Evolutionary conservation across 768 basidiomycete genomes (phyloP).

Genomic region (Mycena vitilis): DNA sequence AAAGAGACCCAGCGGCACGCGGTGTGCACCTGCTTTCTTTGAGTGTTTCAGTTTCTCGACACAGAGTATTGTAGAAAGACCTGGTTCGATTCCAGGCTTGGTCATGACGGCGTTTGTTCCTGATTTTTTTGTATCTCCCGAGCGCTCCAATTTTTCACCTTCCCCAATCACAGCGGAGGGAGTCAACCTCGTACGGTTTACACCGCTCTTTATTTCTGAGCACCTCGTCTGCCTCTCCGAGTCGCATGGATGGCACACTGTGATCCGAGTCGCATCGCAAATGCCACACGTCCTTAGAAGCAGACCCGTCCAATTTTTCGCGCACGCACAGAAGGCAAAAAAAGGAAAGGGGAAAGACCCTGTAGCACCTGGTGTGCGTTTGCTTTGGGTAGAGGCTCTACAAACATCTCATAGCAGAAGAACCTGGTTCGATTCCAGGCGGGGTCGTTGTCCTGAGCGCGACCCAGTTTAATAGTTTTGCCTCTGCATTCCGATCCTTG

Average conservation of each 20-base stretch:
- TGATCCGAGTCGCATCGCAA: too few relatives aligned
- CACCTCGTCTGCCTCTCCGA: too few relatives aligned
- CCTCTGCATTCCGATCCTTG: not conserved
- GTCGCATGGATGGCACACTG: too few relatives aligned
- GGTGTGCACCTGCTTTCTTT: constrained; percentile 1
- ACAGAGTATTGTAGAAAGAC: not conserved
- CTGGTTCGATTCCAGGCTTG: constrained; percentile 1
- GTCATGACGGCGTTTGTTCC: not conserved
- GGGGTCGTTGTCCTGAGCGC: not conserved
- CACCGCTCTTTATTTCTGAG: too few relatives aligned
- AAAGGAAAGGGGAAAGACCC: not conserved
- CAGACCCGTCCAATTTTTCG: too few relatives aligned
- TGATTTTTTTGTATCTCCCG: too few relatives aligned
- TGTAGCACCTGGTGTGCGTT: constrained; percentile 1
- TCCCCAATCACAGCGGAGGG: too few relatives aligned
- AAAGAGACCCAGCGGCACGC: not conserved
- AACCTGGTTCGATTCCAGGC: constrained; percentile 1
- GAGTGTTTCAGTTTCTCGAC: too few relatives aligned
- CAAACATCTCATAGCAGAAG: not conserved
- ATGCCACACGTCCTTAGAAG: too few relatives aligned
- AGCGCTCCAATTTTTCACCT: too few relatives aligned
- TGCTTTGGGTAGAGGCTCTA: not conserved
- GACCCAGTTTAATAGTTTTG: not conserved
- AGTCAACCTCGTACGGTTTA: too few relatives aligned
- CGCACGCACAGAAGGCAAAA: not conserved